Evolutionary conservation across 176 grass and related monocot species (phyloP).

Genomic region (Avena eriantha): DNA sequence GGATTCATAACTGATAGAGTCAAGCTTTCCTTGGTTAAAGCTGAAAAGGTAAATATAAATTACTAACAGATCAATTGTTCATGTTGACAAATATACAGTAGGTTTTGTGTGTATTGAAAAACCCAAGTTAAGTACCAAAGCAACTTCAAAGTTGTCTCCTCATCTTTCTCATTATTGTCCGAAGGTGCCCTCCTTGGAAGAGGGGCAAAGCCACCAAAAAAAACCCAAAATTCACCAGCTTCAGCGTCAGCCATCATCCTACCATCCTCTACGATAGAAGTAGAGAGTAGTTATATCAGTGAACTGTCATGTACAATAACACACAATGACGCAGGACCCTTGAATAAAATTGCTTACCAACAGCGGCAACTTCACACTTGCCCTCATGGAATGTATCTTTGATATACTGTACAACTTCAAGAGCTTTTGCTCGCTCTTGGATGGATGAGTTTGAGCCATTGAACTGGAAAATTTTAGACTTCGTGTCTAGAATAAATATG

Average conservation of each 20-base stretch:
- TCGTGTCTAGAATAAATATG: constrained; percentile 98
- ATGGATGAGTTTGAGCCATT: constrained; percentile 95
- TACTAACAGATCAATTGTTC: constrained; percentile 13
- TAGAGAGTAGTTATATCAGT: not conserved
- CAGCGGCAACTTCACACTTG: constrained; percentile 81
- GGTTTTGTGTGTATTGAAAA: constrained; percentile 13
- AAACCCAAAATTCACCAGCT: constrained; percentile 18
- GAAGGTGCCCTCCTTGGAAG: not conserved
- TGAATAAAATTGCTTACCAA: constrained; percentile 55
- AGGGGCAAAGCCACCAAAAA: constrained; percentile 22
- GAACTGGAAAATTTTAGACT: constrained; percentile 98
- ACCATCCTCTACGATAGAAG: constrained; percentile 71
- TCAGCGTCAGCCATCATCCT: constrained; percentile 20
- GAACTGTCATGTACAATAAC: not conserved
- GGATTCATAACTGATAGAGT: constrained; percentile 11
- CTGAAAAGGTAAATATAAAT: constrained; percentile 39
- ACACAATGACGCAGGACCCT: not conserved
- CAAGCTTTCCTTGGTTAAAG: constrained; percentile 10
- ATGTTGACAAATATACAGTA: constrained; percentile 22
- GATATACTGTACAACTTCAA: constrained; percentile 96
- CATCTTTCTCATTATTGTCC: not conserved
- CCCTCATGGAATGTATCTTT: constrained; percentile 96
- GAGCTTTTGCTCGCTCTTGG: constrained; percentile 99
- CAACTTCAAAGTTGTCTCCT: not conserved
- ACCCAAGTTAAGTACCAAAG: constrained; percentile 5